phyloP scores from a whole-genome alignment of 2,329 filamentous ascomycete genomes.

The Xylariaceae sp. region DNA sequence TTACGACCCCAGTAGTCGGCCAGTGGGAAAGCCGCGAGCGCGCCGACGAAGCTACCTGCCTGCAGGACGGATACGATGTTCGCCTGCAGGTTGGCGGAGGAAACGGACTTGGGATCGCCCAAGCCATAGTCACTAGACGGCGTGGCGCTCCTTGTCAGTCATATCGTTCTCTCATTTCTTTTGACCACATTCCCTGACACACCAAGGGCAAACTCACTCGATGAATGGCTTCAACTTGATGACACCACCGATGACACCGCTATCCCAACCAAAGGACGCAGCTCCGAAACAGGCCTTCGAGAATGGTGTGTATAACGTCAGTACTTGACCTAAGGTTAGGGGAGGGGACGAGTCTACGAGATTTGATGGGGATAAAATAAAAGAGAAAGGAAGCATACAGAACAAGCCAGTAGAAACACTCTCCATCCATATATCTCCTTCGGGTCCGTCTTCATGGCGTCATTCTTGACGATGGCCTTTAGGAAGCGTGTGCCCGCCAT shows the following conservation, averaged over 20 bases:
- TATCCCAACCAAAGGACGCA: slow-evolving; percentile 56
- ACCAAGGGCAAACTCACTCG: slow-evolving; percentile 35
- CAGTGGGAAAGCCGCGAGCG: slow-evolving; percentile 43
- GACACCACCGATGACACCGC: slow-evolving; percentile 63
- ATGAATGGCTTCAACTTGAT: slow-evolving; percentile 54
- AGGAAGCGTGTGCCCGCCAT: slow-evolving; percentile 25
- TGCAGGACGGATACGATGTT: slow-evolving; percentile 59
- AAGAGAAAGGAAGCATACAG: no score
- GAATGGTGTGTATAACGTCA: no score
- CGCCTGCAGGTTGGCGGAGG: slow-evolving; percentile 50
- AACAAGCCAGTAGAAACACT: slow-evolving; percentile 58
- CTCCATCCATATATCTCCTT: slow-evolving; percentile 66
- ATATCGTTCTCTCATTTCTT: no score
- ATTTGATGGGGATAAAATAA: not conserved
- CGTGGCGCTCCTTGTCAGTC: no score
- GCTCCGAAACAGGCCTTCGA: slow-evolving; percentile 39
- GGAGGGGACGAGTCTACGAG: no score
- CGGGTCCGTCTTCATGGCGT: slow-evolving; percentile 62
- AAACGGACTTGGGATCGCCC: slow-evolving; percentile 33
- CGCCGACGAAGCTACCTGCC: slow-evolving; percentile 37
- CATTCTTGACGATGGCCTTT: slow-evolving; percentile 44
- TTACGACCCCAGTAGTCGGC: slow-evolving; percentile 51
- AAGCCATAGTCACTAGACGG: slow-evolving; percentile 48
- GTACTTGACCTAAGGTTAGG: no score
- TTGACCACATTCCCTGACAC: no score